Conservation (phyloP, 352 stramenopile species). For the Pythium utonaiense region DNA sequence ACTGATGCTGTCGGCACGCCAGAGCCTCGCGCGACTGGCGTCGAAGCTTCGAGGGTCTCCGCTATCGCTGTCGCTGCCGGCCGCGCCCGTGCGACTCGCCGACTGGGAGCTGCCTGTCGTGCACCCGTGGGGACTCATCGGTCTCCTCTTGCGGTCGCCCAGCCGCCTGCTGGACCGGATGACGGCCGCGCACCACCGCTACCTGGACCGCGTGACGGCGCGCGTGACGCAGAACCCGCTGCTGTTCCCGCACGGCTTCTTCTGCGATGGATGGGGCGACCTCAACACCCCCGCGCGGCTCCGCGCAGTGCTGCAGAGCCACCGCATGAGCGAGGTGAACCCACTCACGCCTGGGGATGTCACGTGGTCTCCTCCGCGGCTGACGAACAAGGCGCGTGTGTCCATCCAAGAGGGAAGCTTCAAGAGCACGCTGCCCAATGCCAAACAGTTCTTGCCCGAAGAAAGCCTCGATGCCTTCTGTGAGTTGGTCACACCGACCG, state of each 20-base stretch:
- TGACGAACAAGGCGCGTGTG: conserved; percentile 33
- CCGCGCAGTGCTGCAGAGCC: conserved; percentile 50
- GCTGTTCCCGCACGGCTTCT: conserved; percentile 78
- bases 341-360: conserved; percentile 29
- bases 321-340: conserved; percentile 57
- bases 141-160: conserved; percentile 48
- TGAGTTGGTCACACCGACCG: conserved; percentile 64
- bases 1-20: not conserved
- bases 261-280: conserved; percentile 78
- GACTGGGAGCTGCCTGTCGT: conserved; percentile 17
- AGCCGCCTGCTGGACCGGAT: conserved; percentile 55
- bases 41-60: not conserved
- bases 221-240: conserved; percentile 67
- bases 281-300: conserved; percentile 57
- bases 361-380: conserved; percentile 26
- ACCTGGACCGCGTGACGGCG: conserved; percentile 64
- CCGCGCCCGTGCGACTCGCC: not conserved
- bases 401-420: conserved; percentile 51
- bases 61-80: not conserved
- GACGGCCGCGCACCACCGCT: conserved; percentile 62
- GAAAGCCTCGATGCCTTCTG: conserved; percentile 59
- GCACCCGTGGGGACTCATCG: conserved; percentile 64
- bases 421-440: conserved; percentile 55
- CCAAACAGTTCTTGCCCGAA: conserved; percentile 44
- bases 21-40: not conserved